Evolutionary conservation across 1,139 yeast species (phyloP), one percentile per base, ranked within the genome.

Genomic region (Yamadazyma blattariae): DNA sequence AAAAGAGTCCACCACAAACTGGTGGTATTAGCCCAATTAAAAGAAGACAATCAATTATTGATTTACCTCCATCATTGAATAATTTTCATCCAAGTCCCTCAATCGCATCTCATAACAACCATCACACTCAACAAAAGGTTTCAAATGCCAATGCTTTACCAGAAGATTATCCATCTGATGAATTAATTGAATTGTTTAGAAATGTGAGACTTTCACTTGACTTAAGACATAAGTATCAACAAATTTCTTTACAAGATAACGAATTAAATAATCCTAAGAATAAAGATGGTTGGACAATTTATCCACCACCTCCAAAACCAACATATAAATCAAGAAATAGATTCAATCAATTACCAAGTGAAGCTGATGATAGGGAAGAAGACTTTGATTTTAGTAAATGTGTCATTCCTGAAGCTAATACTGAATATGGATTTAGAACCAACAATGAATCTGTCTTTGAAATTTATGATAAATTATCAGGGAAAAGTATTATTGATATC

Each of bases 261-360:
- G 87, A 83, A 32, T 57, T 62, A 30, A 82, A 78, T 45, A 92
- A 94, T 57, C 98, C 98, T 2, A 89, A 89, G 56, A 90, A 92
- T 57, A 49, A 45, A 20, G 68, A 64, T 19, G 63, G 59, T 29
- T 94, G 98, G 97, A 55, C 56, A 12, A 80, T 94, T 33, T 90
- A 90, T 54, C 99, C 99, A 0, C 80, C 84, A 9, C 97, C 97
- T 1, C 98, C 98, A 10, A 80, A 80, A 42, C 97, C 98, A 2
- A 80, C 94, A 19, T 92, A 95, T 75, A 84, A 85, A 50, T 75
- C 85, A 16, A 79, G 74, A 36, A 66, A 71, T 43, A 58, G 75
- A 41, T 68, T 60, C 77, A 67, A 85, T 61, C 78, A 81, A 65
- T 57, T 76, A 37, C 65, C 64, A 9, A 51, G 47, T 3, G 45